Base-by-base conservation (phyloP, 441 rosid species). In the Bocquillonia castaneifolia region DNA sequence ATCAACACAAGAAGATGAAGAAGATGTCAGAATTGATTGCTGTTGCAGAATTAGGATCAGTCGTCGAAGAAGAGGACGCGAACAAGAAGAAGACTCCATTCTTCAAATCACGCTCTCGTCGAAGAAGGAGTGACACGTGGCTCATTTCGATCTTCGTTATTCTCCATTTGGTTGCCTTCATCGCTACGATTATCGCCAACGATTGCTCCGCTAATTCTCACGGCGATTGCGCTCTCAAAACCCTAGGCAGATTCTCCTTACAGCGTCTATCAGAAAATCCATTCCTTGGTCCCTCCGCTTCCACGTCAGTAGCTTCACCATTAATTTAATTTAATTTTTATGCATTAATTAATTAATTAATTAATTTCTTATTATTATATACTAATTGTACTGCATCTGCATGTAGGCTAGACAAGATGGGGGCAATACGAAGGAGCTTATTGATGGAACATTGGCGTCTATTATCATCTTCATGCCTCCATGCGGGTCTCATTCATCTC, bases 231-330 rank as follows among this genome's bases (percentile, higher is more conserved):
- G 79, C 82, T 37, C 63, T 77, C 37, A 59, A 72, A 58, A 40
- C 72, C 59, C 77, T 85, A 4, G 80, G 88, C 6, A 78, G 83
- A 71, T 66, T 83, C 60, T 84, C 94, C n/a, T 91, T 91, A 40
- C 98, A 93, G 79, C 94, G 88, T 34, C 80, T 91, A 68, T 75
- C 82, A 12, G 94, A 93, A 82, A 89, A 89, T 74, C 97, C 93
- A 58, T 73, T 88, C 71, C 90, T 91, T 56, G 96, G 97, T 10
- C 96, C 96, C 47, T 86, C 94, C 48, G 86, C 96, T 63, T 93
- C 97, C 40, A 79, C 94, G 96, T 86, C 22, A 72, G 91, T 32
- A 36, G 10, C 40, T 36, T 4, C 40, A 3, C 40, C 10, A 36
- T 10, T 36, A 3, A 3, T 36, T 36, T 36, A 36, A 3, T 36